phyloP scores from a whole-genome alignment of 2,329 filamentous ascomycete species.

The Penicillium digitatum region DNA sequence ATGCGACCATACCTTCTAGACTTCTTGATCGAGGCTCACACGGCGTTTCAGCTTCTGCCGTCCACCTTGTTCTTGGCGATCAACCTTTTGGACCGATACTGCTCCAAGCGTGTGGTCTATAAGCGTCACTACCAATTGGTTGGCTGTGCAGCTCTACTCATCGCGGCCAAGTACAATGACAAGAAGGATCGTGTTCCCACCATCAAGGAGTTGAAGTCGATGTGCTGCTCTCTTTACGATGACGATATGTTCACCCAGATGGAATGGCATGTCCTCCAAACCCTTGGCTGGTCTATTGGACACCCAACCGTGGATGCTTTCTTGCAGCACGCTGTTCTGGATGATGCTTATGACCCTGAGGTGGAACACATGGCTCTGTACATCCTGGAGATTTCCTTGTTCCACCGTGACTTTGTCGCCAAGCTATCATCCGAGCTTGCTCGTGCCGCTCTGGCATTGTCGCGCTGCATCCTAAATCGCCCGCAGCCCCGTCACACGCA shows the following conservation, averaged over 20 bases:
- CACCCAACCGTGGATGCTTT: constrained; percentile 96
- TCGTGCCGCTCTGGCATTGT: constrained; percentile 76
- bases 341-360: constrained; percentile 71
- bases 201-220: constrained; percentile 93
- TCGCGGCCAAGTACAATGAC: constrained; percentile 97
- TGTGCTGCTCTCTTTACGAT: constrained; percentile 98
- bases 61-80: constrained; percentile 94
- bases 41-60: constrained; percentile 86
- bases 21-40: constrained; percentile 95
- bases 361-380: constrained; percentile 94
- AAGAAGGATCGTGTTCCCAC: constrained; percentile 98
- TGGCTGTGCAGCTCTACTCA: constrained; percentile 89
- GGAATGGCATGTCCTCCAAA: constrained; percentile 99
- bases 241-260: constrained; percentile 99
- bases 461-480: constrained; percentile 78
- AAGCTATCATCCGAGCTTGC: constrained; percentile 88
- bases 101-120: constrained; percentile 94
- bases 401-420: constrained; percentile 95
- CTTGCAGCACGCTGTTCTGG: constrained; percentile 77
- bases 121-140: constrained; percentile 99
- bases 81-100: constrained; percentile 96
- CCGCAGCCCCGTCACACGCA: constrained; percentile 70
- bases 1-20: constrained; percentile 98
- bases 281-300: constrained; percentile 90
- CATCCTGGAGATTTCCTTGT: constrained; percentile 89